Base-by-base conservation (phyloP, 1,284 basidiomycete genomes). In the Waitea zeae region DNA sequence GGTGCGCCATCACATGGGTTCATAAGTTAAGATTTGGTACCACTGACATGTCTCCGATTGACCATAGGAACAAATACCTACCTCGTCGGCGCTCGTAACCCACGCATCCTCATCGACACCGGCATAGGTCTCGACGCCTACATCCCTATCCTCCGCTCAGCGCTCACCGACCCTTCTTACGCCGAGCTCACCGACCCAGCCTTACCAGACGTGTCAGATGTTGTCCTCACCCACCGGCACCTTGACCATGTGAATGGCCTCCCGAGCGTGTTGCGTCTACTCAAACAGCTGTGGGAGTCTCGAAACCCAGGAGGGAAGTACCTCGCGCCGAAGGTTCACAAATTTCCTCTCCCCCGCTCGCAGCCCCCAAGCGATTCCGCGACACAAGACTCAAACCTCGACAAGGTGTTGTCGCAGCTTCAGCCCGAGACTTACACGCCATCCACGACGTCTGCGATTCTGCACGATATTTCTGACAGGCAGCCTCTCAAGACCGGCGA, bases 61-160 rank as follows among this genome's bases (percentile, higher is more conserved):
- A n/a, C n/a, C n/a, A n/a, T 29, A 58, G 88, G 88, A 13, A 97
- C 92, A 1, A 96, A 96, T 50, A 93, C 88, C 1, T 97, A 96
- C 50, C 64, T 97, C 39, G 51, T 96, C 32, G 81, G 82, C 20
- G 61, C 54, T 42, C 55, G 56, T 38, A 73, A 68, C 44, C 83
- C 69, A 3, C 87, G 70, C 47, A 70, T 82, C 34, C 74, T 97
- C 17, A 58, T 97, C 43, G 92, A 97, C 54, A 82, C 89, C 1
- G 88, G 80, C n/a, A 76, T 90, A 51, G 84, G 81, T 0, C 58
- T 56, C n/a, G 60, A 66, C 0, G 62, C 61, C 24, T 93, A 90
- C 48, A 62, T 77, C 29, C 62, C 77, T 24, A 35, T 74, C 38
- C 68, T 95, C 37, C 57, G 76, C 46, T 52, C 63, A 30, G 73